Base-by-base conservation (phyloP, 225 moss, liverwort and hornwort genomes). In the Thuidium tamariscinum region DNA sequence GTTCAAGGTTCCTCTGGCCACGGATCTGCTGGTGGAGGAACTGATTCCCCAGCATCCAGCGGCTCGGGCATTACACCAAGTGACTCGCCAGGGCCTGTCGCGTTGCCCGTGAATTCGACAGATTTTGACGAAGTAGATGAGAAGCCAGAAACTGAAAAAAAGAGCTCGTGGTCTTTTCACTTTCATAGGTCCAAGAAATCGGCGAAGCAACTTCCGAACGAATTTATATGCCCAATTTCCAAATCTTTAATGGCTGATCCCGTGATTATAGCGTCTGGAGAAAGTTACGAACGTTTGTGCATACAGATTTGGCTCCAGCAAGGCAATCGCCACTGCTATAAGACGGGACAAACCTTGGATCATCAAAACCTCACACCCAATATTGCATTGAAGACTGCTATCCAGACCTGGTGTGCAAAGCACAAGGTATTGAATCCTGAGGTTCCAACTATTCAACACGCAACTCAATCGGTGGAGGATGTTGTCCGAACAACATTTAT, bases 241-340 rank as follows among this genome's bases (percentile, higher is more conserved):
- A 92, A 89, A 54, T 88, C 59, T 52, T 79, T 93, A 62, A 93
- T 93, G 93, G 93, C 89, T 21, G 93, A 93, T 84, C 93, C 93
- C 30, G 92, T 93, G 76, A 92, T 93, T 76, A 61, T 93, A 23
- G 92, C 90, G 13, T 92, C 93, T 30, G 93, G 93, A 61, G 88
- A 92, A 64, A 92, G 89, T 69, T 93, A 92, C 86, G 93, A 93
- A 83, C 90, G 90, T 48, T 62, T 82, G 30, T 93, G 92, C 77
- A 86, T 93, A 39, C 88, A 93, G 57, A 61, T 84, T 34, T 93
- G 93, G 93, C 83, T 92, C 64, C 88, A 90, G 82, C 89, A 90
- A 76, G 92, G 89, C 55, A 88, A 92, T 77, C 86, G 80, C 14
- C 86, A 88, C 79, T 94, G 94, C 81, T 91, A 87, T n/a, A 91